A percentile compares a stretch with the other conserved stretches of the same genome.
These are phyloP conservation scores for Chimonanthus praecox DNA, from an alignment of 164 flowering plant species.

Conservation along the genomic window DNA sequence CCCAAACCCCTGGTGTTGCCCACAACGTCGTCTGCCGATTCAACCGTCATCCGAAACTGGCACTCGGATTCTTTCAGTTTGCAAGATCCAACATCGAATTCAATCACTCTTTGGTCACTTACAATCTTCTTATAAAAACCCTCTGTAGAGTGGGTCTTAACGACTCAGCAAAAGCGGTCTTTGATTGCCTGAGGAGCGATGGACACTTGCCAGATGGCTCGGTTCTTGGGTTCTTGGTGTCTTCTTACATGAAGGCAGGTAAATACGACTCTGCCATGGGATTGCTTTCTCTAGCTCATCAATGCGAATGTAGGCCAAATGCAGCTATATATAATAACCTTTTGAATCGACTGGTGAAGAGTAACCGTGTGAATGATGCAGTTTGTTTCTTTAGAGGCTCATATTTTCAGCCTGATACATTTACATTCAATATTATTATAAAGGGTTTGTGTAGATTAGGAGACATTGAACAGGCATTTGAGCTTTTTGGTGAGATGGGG, in stretches of 20 bases:
- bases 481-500: slow-evolving; percentile 51
- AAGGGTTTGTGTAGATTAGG: slow-evolving; percentile 56
- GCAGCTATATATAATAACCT: slow-evolving; percentile 39
- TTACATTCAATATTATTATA: slow-evolving; percentile 66
- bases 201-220: slow-evolving; percentile 42
- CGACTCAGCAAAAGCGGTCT: slow-evolving; percentile 41
- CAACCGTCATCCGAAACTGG: slow-evolving; percentile 28
- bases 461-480: slow-evolving; percentile 44
- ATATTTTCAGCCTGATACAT: slow-evolving; percentile 39
- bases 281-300: slow-evolving; percentile 34
- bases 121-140: slow-evolving; percentile 42
- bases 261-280: slow-evolving; percentile 31
- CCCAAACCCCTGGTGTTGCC: slow-evolving; percentile 44
- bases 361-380: slow-evolving; percentile 51
- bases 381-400: slow-evolving; percentile 40
- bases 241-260: slow-evolving; percentile 34
- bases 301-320: slow-evolving; percentile 17
- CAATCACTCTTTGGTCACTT: slow-evolving; percentile 36
- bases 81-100: slow-evolving; percentile 35
- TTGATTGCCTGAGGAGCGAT: slow-evolving; percentile 51
- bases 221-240: slow-evolving; percentile 34
- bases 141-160: slow-evolving; percentile 44
- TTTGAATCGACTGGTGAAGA: slow-evolving; percentile 44
- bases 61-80: slow-evolving; percentile 46
- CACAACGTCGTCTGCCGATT: slow-evolving; percentile 38